These are phyloP conservation scores for Porcisia deanei DNA, from an alignment of 208 protist species.

Conservation along the genomic window DNA sequence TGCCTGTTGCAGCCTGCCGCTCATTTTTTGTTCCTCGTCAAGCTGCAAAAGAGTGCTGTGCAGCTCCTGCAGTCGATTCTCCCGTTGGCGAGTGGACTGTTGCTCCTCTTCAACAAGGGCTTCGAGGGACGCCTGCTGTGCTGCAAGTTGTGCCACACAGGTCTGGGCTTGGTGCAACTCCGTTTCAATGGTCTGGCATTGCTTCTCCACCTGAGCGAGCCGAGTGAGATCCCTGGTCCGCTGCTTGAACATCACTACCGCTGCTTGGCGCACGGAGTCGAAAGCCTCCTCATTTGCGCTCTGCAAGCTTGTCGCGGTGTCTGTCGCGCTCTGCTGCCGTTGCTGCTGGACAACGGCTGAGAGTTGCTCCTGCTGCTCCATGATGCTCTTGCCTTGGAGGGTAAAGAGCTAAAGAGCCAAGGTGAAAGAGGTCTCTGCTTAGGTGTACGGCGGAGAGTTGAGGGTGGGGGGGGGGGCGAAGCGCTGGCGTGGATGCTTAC, in stretches of 20 bases:
- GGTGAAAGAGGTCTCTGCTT: neutral
- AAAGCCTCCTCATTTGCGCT: constrained; percentile 49
- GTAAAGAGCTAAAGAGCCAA: neutral
- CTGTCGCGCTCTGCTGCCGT: neutral
- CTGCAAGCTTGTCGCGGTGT: neutral
- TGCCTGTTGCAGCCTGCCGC: constrained; percentile 32
- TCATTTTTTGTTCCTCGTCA: constrained; percentile 51
- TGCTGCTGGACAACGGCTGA: constrained; percentile 4
- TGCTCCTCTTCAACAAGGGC: constrained; percentile 64
- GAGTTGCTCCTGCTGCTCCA: constrained; percentile 10
- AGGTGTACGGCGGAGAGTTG: neutral
- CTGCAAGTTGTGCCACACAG: constrained; percentile 38
- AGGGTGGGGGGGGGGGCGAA: neutral
- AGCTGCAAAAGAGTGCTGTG: constrained; percentile 54
- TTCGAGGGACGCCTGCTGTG: constrained; percentile 52
- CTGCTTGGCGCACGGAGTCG: constrained; percentile 64
- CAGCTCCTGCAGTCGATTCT: constrained; percentile 43
- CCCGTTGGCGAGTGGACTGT: constrained; percentile 43
- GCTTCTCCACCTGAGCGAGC: constrained; percentile 38
- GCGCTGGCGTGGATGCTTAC: neutral
- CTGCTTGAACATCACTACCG: constrained; percentile 80
- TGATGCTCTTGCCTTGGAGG: neutral
- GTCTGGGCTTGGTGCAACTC: constrained; percentile 36
- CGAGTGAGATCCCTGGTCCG: constrained; percentile 83
- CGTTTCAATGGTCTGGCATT: constrained; percentile 25